A percentile compares a stretch with the other conserved stretches of the same genome.
phyloP scores from a whole-genome alignment of 2,329 filamentous ascomycete genomes.

The Stagonosporopsis tanaceti region DNA sequence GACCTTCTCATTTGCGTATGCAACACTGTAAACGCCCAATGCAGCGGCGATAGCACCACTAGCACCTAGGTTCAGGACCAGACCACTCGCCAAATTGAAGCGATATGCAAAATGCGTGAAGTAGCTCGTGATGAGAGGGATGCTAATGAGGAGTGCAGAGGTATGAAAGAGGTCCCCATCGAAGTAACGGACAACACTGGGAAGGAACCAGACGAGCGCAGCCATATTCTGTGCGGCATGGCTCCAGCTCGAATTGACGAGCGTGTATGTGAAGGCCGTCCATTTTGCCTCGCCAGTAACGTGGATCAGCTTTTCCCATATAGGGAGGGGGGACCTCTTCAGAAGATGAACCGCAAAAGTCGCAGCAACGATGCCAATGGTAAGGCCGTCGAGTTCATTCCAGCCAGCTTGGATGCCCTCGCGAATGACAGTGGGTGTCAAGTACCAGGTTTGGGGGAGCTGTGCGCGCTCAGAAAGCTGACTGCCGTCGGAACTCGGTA shows the following conservation, averaged over 20 bases:
- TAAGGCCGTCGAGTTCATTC: constrained; percentile 25
- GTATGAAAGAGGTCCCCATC: constrained; percentile 24
- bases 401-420: constrained; percentile 23
- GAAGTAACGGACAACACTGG: constrained; percentile 23
- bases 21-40: constrained; percentile 20
- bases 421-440: constrained; percentile 19
- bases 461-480: constrained; percentile 9
- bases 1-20: constrained; percentile 24
- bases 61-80: constrained; percentile 17
- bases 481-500: constrained; percentile 2
- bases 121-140: constrained; percentile 23
- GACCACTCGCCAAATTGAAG: constrained; percentile 1
- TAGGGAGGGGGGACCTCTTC: constrained; percentile 12
- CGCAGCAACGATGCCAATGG: constrained; percentile 19
- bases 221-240: constrained; percentile 15
- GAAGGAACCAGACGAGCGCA: constrained; percentile 20
- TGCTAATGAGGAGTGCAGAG: constrained; percentile 15
- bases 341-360: constrained; percentile 18
- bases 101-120: constrained; percentile 18
- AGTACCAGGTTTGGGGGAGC: constrained; percentile 22
- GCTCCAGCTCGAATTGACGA: constrained; percentile 16
- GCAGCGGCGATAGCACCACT: constrained; percentile 11
- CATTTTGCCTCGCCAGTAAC: constrained; percentile 23
- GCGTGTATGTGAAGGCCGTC: constrained; percentile 23
- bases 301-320: constrained; percentile 21